Evolutionary conservation across 1,284 basidiomycete species (phyloP), one percentile per base, ranked within the genome.

Genomic region (Paramarasmius palmivorus): DNA sequence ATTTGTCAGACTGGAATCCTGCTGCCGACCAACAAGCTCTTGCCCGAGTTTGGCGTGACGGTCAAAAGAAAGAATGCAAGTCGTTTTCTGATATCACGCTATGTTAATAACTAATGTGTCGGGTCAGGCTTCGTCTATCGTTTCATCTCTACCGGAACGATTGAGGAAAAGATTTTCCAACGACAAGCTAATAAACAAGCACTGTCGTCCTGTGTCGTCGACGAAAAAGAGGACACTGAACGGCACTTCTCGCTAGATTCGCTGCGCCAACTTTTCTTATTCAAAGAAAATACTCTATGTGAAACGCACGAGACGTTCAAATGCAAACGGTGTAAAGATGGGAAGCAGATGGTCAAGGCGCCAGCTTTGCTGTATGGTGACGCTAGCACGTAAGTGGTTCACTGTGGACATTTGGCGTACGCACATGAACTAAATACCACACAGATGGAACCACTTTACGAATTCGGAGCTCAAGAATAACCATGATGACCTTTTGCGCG

Each of bases 121-220:
- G 26, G 38, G 40, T 10, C 54, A 93, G 91, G 93, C 68, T 99
- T 98, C 63, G 96, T 98, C 2, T 99, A 99, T 67, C 93, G 96
- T 19, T 99, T 98, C 72, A 95, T 98, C 63, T 91, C 94, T 1
- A 97, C 96, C 0, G 96, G 96, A 1, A 97, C 95, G 1, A 98
- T 99, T 59, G 97, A 99, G 72, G 97, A 99, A 72, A 99, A 98
- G 78, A 97, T 98, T 58, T 95, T 97, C 71, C 95, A 98, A 71
- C 78, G 93, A 55, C 93, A 98, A 72, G 95, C 95, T 39, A 91
- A 90, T 65, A 99, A 99, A 71, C 95, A 98, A 70, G 93, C 95
- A 3, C 82, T 99, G 2, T 99, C 97, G 0, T 95, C 95, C 0
- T 94, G 94, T 20, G 95, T 99, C 3, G 95, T 99, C 10, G 96